Conservation (phyloP, 2,329 filamentous ascomycete genomes). For the Gnomoniopsis sp. region DNA sequence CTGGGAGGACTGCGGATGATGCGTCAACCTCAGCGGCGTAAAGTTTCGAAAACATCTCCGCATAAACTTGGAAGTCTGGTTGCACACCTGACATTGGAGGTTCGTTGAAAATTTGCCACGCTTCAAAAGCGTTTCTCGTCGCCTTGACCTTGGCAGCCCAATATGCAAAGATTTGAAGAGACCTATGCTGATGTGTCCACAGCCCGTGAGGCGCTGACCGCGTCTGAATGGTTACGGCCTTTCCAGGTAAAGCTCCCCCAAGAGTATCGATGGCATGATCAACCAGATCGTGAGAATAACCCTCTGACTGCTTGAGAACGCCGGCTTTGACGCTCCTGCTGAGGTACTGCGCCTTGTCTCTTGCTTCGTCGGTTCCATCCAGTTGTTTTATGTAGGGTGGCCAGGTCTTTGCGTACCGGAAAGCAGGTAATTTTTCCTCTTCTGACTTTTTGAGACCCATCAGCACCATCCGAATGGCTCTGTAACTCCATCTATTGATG, state of each 20-base stretch:
- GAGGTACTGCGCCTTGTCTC: slow-evolving; percentile 47
- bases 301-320: slow-evolving; percentile 52
- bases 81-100: slow-evolving; percentile 31
- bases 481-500: slow-evolving; percentile 50
- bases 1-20: slow-evolving; percentile 41
- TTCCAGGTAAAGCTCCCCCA: slow-evolving; percentile 48
- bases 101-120: slow-evolving; percentile 50
- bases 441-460: slow-evolving; percentile 50
- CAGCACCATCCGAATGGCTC: slow-evolving; percentile 51
- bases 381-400: slow-evolving; percentile 56
- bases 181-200: slow-evolving; percentile 26
- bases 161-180: slow-evolving; percentile 31
- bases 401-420: slow-evolving; percentile 51
- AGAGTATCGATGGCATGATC: slow-evolving; percentile 50
- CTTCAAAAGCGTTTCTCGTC: slow-evolving; percentile 59
- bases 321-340: slow-evolving; percentile 53
- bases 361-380: slow-evolving; percentile 57
- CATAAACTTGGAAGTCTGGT: slow-evolving; percentile 46
- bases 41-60: slow-evolving; percentile 59
- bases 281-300: slow-evolving; percentile 43
- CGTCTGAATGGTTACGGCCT: slow-evolving; percentile 56
- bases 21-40: slow-evolving; percentile 30
- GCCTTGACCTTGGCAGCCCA: slow-evolving; percentile 58
- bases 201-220: slow-evolving; percentile 34
- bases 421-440: slow-evolving; percentile 45